These are phyloP conservation scores for Adansonia gregorii DNA, from an alignment of 441 rosid genomes.

Conservation along the genomic window DNA sequence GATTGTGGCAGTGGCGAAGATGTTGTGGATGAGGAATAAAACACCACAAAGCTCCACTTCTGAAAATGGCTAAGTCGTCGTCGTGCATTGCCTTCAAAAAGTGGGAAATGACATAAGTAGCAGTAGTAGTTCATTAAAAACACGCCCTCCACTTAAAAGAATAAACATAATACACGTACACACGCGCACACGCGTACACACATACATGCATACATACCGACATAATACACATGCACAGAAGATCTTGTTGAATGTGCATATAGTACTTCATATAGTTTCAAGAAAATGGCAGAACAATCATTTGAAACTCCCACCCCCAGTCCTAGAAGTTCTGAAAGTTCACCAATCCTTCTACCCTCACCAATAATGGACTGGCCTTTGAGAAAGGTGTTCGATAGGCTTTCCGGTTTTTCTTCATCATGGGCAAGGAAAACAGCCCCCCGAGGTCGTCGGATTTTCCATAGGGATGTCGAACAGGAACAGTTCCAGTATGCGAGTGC, in stretches of 20 bases:
- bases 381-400: slow-evolving; percentile 51
- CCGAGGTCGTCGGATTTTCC: slow-evolving; percentile 55
- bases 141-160: slow-evolving; percentile 29
- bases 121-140: slow-evolving; percentile 38
- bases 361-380: slow-evolving; percentile 35
- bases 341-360: slow-evolving; percentile 30
- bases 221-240: background rate
- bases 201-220: background rate
- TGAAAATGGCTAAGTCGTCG: slow-evolving; percentile 26
- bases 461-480: slow-evolving; percentile 69
- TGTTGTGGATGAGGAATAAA: slow-evolving; percentile 44
- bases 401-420: slow-evolving; percentile 51
- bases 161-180: background rate
- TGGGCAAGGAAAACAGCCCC: slow-evolving; percentile 48
- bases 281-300: slow-evolving; percentile 34
- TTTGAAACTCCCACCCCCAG: slow-evolving; percentile 26
- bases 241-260: slow-evolving; percentile 30
- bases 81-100: slow-evolving; percentile 44
- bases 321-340: slow-evolving; percentile 38
- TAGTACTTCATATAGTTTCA: slow-evolving; percentile 22
- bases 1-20: slow-evolving; percentile 15
- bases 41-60: slow-evolving; percentile 31
- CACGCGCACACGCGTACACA: background rate
- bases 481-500: slow-evolving; percentile 70
- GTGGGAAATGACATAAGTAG: slow-evolving; percentile 72